Conservation (phyloP, 2,329 filamentous ascomycete species). For the Colletotrichum sp. region DNA sequence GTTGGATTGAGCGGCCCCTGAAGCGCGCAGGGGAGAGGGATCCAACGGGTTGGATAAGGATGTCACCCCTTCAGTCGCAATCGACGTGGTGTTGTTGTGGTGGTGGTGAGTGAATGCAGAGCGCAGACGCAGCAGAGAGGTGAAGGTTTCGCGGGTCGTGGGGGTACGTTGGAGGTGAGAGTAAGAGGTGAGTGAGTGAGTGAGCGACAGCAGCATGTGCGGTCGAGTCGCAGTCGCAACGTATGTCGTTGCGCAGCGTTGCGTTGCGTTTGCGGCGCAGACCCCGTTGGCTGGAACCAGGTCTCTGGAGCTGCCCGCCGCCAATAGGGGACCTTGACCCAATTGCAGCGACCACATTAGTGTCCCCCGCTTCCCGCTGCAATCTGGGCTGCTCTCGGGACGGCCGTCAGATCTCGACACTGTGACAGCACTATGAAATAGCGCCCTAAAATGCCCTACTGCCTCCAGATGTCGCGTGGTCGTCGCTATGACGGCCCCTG, state of each 20-base stretch:
- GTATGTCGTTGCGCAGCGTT: slow-evolving; percentile 17
- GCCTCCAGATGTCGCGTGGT: neutral
- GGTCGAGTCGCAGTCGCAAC: neutral
- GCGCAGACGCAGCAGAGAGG: neutral
- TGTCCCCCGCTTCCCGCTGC: slow-evolving; percentile 9
- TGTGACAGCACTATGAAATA: neutral
- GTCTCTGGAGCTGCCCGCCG: neutral
- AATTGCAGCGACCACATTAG: neutral
- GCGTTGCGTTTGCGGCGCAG: slow-evolving; percentile 19
- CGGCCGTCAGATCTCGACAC: neutral
- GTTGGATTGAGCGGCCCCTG: neutral
- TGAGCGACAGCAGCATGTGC: neutral
- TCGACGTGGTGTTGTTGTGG: neutral
- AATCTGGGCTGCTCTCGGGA: neutral
- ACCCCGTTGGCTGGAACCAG: neutral
- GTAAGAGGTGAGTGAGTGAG: neutral
- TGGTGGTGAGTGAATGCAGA: neutral
- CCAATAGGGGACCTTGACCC: neutral
- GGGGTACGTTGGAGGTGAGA: neutral
- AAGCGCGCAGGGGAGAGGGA: neutral
- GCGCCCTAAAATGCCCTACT: neutral
- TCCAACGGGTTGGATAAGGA: neutral
- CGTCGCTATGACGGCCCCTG: slow-evolving; percentile 4
- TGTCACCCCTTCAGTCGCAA: neutral
- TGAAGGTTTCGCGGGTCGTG: neutral